Base-by-base conservation (phyloP, 345 rosid genomes). In the Pugionium dolabratum region DNA sequence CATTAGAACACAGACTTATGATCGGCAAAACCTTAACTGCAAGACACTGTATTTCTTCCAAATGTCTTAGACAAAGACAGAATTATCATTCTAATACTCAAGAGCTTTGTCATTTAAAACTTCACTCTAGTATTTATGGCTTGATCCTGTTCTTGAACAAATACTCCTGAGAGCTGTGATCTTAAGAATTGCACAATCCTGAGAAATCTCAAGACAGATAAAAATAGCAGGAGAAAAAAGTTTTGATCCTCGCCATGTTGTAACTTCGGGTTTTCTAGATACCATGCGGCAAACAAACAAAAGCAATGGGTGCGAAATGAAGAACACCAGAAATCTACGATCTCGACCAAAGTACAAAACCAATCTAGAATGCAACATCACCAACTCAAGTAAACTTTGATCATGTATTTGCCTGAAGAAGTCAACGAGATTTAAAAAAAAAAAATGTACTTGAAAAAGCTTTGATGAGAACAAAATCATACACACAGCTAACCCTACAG, bases 141-240 rank as follows among this genome's bases (percentile, higher is more conserved):
- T 63, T 42, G 44, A 84, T 83, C 3, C 87, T 84, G 42, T 82
- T 75, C 67, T 80, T 70, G 48, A 78, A 84, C 9, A 48, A 33
- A 27, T 7, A 27, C 33, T 48, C 33, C 53, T 9, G 5, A 29
- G 8, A 71, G 86, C 86, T 53, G 89, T 83, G 66, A 87, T 48
- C 61, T 72, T 78, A 58, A 90, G 55, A 10, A 50, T 59, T 9
- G 88, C 91, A 32, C 94, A 88, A 70, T 82, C n/a, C 85, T 18
- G 74, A 73, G 47, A 90, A 25, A 86, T 59, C 32, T 94, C 90
- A 0, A 87, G 82, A 82, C 7, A 36, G 9, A n/a, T 48, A 25
- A 33, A 27, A 36, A 10, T 37, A 11, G 2, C 1, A 31, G 8
- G 7, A 27, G 9, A 63, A 50, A 4, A 47, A 26, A 18, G 18